Base-by-base conservation (phyloP, 352 stramenopile genomes). In the Phytophthora sansomeana region DNA sequence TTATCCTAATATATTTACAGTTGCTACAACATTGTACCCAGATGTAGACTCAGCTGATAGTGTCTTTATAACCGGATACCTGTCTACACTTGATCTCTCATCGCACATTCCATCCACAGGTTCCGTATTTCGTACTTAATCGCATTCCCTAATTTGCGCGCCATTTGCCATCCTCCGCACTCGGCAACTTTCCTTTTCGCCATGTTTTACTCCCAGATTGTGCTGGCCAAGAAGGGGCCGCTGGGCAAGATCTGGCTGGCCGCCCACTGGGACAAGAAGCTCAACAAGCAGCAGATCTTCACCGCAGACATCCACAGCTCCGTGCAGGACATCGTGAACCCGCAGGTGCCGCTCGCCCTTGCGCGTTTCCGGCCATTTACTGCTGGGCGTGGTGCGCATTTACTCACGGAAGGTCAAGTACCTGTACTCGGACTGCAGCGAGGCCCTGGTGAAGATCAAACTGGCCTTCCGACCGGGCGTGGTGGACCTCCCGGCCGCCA, bases 151-250 rank as follows among this genome's bases (percentile, higher is more conserved):
- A 16, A 43, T 56, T 54, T 69, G 36, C n/a, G 47, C 59, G 59
- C 59, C 38, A 66, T 57, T 51, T 33, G n/a, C n/a, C n/a, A n/a
- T n/a, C n/a, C 1, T n/a, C 13, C 3, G 5, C 44, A 69, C 39
- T 74, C 39, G 41, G 19, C 58, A 73, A 65, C n/a, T 67, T 67
- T 14, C 57, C 24, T 29, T 24, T 28, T 14, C 16, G 41, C 5
- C 30, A 99, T 99, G 98, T 99, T 99, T 75, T 99, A 99, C 86
- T 99, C 97, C 43, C 96, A 99, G 94, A 96, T 99, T 58, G 99
- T 99, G 72, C 83, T 99, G 26, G 97, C 97, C 52, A 99, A 99
- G 87, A 99, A 99, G 74, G 98, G 97, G 1, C 97, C 97, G 24
- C 80, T 99, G 38, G 97, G 97, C 49, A 99, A 99, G 80, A 98